These are phyloP conservation scores for Trifolium fragiferum DNA, from an alignment of 306 rosid species.

Conservation along the genomic window DNA sequence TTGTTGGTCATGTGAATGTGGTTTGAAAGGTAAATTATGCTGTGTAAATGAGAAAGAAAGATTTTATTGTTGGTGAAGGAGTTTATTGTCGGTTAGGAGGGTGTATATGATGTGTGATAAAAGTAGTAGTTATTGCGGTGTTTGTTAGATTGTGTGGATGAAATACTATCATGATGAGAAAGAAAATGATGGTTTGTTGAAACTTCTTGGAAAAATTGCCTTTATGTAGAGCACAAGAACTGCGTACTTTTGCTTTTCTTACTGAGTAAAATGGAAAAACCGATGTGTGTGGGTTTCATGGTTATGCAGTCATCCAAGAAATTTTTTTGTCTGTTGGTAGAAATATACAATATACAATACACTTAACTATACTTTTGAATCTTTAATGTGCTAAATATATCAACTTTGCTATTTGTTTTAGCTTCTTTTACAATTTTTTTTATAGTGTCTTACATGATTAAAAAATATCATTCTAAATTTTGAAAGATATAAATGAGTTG, in stretches of 20 bases:
- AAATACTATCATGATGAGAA: constrained; percentile 15
- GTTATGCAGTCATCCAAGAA: not conserved
- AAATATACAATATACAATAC: not conserved
- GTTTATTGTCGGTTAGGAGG: constrained; percentile 56
- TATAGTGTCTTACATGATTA: too few relatives aligned
- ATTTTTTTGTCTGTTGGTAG: not conserved
- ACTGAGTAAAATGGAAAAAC: constrained; percentile 30
- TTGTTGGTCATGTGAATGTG: constrained; percentile 71
- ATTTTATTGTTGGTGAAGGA: constrained; percentile 61
- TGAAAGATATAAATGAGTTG: too few relatives aligned
- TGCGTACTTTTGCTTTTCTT: constrained; percentile 31
- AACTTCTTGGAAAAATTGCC: constrained; percentile 16
- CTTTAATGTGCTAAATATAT: not conserved
- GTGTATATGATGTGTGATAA: constrained; percentile 17
- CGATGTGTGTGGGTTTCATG: constrained; percentile 4
- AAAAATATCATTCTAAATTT: too few relatives aligned
- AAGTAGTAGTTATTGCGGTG: not conserved
- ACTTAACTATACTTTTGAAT: not conserved
- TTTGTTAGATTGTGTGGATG: constrained; percentile 22
- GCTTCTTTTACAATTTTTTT: too few relatives aligned
- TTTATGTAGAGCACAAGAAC: constrained; percentile 40
- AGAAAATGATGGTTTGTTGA: constrained; percentile 36
- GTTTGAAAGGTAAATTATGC: constrained; percentile 26
- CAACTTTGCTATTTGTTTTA: too few relatives aligned
- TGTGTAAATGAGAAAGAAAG: constrained; percentile 12